Evolutionary conservation across 371 early-diverging fungal genomes (phyloP), one percentile per base, ranked within the genome.

Genomic region (Rhizopus sp.): DNA sequence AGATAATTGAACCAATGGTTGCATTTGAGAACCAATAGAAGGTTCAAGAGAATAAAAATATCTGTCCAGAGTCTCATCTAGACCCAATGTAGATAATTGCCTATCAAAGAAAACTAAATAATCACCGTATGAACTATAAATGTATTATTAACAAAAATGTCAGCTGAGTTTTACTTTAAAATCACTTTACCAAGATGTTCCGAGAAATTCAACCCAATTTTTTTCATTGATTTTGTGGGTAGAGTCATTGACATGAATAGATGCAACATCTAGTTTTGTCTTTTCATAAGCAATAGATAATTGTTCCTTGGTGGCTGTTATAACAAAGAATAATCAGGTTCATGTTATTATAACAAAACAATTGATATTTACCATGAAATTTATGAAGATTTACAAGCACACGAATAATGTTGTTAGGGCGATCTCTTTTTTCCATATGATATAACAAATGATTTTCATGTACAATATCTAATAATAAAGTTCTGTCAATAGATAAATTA

Each of bases 21-120:
- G 77, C 4, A 76, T 53, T 49, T 73, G 77, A 7, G 71, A 62
- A 3, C 71, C 71, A 10, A 76, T 60, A 7, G 77, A 76, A 2
- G 23, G 46, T 3, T 41, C 49, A 30, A 75, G 44, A 32, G 48
- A 47, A 32, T 67, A 64, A 39, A 73, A 65, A 38, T 69, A 73
- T 6, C 29, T 55, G 12, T 68, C 49, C 3, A 72, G 30, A 1
- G 62, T 63, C 35, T 50, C 46, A 8, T 70, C 63, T 29, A 70
- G 10, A n/a, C 76, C 76, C 23, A 56, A 33, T 5, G 31, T 39
- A 44, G 57, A 44, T 30, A 70, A 33, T 30, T 72, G 62, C 0
- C 55, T 35, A 42, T 68, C 70, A 59, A 73, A 76, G 45, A 76
- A 76, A 3, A 55, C 45, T 3, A 76, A 49, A 51, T 68, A 73